Evolutionary conservation across 345 rosid species (phyloP).

Genomic region (Punica granatum): DNA sequence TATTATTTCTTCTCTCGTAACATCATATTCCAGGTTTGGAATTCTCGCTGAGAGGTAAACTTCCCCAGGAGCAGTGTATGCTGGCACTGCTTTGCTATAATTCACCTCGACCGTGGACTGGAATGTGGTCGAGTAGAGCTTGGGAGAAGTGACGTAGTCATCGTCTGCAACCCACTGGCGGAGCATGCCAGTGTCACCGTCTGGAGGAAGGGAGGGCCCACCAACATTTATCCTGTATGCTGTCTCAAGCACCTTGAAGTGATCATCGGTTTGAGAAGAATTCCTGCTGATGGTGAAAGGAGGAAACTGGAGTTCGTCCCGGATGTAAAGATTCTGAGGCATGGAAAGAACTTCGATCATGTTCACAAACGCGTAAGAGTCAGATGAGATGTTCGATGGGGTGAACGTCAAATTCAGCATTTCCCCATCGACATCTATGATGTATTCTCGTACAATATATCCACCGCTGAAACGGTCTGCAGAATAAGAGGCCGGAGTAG

Average conservation of each 20-base stretch:
- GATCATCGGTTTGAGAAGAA: not conserved
- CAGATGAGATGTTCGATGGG: slow-evolving; percentile 8
- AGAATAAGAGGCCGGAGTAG: slow-evolving; percentile 13
- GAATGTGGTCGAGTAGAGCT: not conserved
- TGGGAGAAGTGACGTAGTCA: not conserved
- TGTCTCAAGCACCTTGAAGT: slow-evolving; percentile 11
- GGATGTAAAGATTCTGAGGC: slow-evolving; percentile 20
- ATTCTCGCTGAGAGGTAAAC: slow-evolving; percentile 22
- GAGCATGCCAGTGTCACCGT: slow-evolving; percentile 19
- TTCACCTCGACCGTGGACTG: not conserved
- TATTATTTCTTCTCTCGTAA: slow-evolving; percentile 10
- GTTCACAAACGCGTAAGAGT: slow-evolving; percentile 10
- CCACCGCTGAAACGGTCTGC: slow-evolving; percentile 2
- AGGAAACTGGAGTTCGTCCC: slow-evolving; percentile 1
- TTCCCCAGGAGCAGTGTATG: slow-evolving; percentile 18
- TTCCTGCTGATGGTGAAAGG: not conserved
- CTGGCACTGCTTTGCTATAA: slow-evolving; percentile 9
- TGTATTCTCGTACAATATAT: slow-evolving; percentile 16
- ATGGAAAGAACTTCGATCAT: slow-evolving; percentile 21
- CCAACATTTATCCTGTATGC: slow-evolving; percentile 24
- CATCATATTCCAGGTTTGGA: not conserved
- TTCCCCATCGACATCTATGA: slow-evolving; percentile 4
- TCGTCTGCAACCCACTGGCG: slow-evolving; percentile 20
- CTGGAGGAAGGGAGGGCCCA: not conserved
- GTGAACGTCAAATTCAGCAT: slow-evolving; percentile 15